Conservation (phyloP, 805 yeast species). For the Nakazawaea ambrosiae region DNA sequence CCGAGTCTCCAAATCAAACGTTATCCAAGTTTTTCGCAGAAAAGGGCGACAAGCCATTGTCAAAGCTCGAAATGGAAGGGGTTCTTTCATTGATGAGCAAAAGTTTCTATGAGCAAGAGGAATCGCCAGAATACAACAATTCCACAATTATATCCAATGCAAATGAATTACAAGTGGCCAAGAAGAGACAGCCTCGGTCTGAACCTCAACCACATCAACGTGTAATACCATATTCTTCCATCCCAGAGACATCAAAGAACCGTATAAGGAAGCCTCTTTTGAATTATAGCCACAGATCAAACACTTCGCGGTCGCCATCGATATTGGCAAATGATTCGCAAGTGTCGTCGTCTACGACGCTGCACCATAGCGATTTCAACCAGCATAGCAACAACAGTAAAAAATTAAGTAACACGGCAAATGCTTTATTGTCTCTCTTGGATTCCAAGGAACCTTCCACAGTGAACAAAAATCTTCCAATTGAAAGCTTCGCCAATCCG, state of each 20-base stretch:
- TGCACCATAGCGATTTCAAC: not conserved
- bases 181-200: slow-evolving; percentile 1
- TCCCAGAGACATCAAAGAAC: slow-evolving; percentile 15
- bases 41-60: slow-evolving; percentile 71
- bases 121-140: not conserved
- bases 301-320: not conserved
- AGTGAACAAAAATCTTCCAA: not conserved
- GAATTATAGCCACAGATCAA: too few species aligned
- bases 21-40: slow-evolving; percentile 19
- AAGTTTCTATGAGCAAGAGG: slow-evolving; percentile 23
- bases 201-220: slow-evolving; percentile 18
- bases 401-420: slow-evolving; percentile 21
- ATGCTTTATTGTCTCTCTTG: slow-evolving; percentile 17
- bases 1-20: slow-evolving; percentile 8
- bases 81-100: slow-evolving; percentile 53
- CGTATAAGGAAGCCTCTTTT: not conserved
- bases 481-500: slow-evolving; percentile 6
- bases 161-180: not conserved
- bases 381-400: not conserved
- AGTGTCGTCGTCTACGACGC: not conserved
- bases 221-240: slow-evolving; percentile 20
- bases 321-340: too few species aligned
- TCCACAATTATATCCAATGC: not conserved
- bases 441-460: slow-evolving; percentile 7
- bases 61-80: slow-evolving; percentile 77